These are phyloP conservation scores for Penicillium occitanis DNA, from an alignment of 2,329 filamentous ascomycete species.

Conservation along the genomic window DNA sequence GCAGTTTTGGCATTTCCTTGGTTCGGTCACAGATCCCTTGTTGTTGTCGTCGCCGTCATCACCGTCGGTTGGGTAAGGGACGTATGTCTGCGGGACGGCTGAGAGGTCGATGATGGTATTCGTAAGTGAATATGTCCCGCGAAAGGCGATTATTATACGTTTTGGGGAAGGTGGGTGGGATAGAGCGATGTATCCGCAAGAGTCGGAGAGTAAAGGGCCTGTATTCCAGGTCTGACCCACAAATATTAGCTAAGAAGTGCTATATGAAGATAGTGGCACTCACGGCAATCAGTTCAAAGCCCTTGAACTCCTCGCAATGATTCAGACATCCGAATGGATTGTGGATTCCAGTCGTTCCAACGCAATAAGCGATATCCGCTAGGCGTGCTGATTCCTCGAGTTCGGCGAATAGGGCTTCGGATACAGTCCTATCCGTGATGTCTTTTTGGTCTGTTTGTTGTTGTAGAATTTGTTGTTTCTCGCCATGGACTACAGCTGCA, in stretches of 20 bases:
- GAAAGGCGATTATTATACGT: constrained; percentile 81
- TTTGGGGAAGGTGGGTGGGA: constrained; percentile 63
- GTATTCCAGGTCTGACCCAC: constrained; percentile 76
- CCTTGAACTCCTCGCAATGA: constrained; percentile 79
- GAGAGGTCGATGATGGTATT: constrained; percentile 90
- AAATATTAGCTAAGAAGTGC: background rate
- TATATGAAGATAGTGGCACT: constrained; percentile 1
- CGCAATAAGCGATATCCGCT: constrained; percentile 93
- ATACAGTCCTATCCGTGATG: constrained; percentile 44
- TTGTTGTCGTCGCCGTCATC: constrained; percentile 39
- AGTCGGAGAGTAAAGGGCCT: constrained; percentile 80
- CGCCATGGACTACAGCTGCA: background rate
- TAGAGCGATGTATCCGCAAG: constrained; percentile 90
- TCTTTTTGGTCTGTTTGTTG: background rate
- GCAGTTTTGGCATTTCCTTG: constrained; percentile 73
- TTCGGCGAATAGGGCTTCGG: constrained; percentile 67
- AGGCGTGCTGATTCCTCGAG: constrained; percentile 87
- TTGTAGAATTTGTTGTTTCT: background rate
- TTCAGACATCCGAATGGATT: constrained; percentile 83
- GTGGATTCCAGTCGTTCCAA: constrained; percentile 76
- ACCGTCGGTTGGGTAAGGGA: constrained; percentile 69
- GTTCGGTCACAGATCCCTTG: constrained; percentile 27
- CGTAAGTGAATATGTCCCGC: constrained; percentile 89
- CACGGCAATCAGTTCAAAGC: constrained; percentile 69
- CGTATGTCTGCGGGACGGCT: constrained; percentile 84